Conservation (phyloP, 2,329 filamentous ascomycete genomes). For the Paracoccidioides brasiliensis region DNA sequence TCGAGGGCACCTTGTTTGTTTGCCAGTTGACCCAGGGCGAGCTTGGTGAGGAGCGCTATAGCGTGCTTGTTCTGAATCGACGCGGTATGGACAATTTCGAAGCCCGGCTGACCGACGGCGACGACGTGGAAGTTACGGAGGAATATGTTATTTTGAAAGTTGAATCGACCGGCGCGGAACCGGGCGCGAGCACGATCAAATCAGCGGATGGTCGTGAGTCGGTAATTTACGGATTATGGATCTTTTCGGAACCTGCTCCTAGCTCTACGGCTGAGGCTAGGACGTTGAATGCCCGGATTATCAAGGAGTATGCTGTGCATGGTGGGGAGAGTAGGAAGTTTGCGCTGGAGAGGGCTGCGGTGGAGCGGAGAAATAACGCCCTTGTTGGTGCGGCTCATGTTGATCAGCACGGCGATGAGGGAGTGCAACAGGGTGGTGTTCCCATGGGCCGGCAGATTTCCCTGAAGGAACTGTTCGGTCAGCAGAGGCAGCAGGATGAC, state of each 20-base stretch:
- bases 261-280: conserved; percentile 42
- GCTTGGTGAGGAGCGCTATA: conserved; percentile 36
- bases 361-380: conserved; percentile 15
- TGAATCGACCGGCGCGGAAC: conserved; percentile 20
- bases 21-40: conserved; percentile 46
- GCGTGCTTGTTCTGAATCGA: conserved; percentile 60
- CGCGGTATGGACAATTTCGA: conserved; percentile 58
- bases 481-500: conserved; percentile 40
- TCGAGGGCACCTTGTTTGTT: conserved; percentile 83
- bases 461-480: conserved; percentile 42
- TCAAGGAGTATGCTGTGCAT: conserved; percentile 42
- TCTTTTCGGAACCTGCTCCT: conserved; percentile 47
- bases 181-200: conserved; percentile 11
- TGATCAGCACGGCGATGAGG: conserved; percentile 17
- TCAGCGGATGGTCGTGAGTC: conserved; percentile 6
- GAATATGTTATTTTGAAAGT: conserved; percentile 48
- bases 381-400: conserved; percentile 16
- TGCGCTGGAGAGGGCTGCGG: conserved; percentile 27
- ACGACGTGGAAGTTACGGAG: conserved; percentile 51
- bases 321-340: conserved; percentile 38
- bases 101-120: conserved; percentile 44
- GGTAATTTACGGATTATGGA: conserved; percentile 48
- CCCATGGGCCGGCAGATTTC: conserved; percentile 42
- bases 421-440: conserved; percentile 19
- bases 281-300: conserved; percentile 39